These are phyloP conservation scores for Aureobasidium pullulans DNA, from an alignment of 2,329 filamentous ascomycete species.

Conservation along the genomic window DNA sequence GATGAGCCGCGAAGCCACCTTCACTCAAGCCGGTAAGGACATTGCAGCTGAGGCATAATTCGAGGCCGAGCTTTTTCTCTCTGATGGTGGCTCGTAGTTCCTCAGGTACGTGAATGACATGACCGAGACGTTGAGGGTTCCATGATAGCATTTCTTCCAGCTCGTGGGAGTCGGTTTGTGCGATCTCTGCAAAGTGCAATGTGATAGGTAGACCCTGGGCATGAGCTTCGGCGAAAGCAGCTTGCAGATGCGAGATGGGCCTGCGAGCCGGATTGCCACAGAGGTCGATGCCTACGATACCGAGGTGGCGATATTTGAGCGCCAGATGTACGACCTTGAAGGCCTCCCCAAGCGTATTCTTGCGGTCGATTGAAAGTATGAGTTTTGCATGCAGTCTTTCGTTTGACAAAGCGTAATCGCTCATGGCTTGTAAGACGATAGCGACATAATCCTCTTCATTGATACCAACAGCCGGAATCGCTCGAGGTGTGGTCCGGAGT, in stretches of 20 bases:
- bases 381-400: slow-evolving; percentile 52
- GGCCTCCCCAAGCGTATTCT: slow-evolving; percentile 53
- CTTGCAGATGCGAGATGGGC: slow-evolving; percentile 52
- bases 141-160: slow-evolving; percentile 58
- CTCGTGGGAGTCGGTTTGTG: slow-evolving; percentile 52
- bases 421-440: slow-evolving; percentile 59
- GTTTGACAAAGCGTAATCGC: slow-evolving; percentile 36
- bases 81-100: not conserved
- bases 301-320: slow-evolving; percentile 42
- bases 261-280: slow-evolving; percentile 67
- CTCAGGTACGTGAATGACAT: slow-evolving; percentile 51
- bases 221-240: slow-evolving; percentile 53
- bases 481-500: slow-evolving; percentile 70
- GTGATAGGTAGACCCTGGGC: slow-evolving; percentile 55
- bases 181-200: slow-evolving; percentile 69
- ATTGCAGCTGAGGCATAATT: slow-evolving; percentile 75
- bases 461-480: slow-evolving; percentile 46
- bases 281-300: slow-evolving; percentile 68
- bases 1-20: slow-evolving; percentile 60
- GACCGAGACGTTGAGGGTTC: slow-evolving; percentile 62
- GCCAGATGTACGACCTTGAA: slow-evolving; percentile 59
- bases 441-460: slow-evolving; percentile 58
- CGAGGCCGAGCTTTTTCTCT: slow-evolving; percentile 52
- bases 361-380: slow-evolving; percentile 68
- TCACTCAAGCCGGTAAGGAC: slow-evolving; percentile 66